Conservation (phyloP, 129 eudicot species). For the Saposhnikovia divaricata region DNA sequence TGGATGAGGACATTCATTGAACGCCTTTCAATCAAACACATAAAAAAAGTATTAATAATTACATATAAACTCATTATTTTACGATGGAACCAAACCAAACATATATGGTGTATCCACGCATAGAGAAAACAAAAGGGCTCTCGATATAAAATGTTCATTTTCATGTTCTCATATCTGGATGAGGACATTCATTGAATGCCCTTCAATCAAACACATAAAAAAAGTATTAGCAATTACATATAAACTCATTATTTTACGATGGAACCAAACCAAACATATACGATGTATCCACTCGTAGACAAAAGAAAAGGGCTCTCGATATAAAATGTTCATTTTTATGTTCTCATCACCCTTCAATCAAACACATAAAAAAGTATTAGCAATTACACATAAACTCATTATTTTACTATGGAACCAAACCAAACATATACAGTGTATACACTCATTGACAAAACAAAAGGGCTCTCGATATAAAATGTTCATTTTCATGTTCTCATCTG, state of each 20-base stretch:
- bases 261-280: background rate
- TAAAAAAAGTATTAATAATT: background rate
- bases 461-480: background rate
- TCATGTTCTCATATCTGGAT: slow-evolving; percentile 35
- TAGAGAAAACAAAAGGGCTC: too few species aligned
- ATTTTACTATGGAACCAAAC: background rate
- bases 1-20: slow-evolving; percentile 29
- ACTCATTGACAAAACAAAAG: too few species aligned
- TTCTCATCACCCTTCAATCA: too few species aligned
- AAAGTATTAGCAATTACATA: background rate
- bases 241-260: background rate
- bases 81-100: background rate
- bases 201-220: slow-evolving; percentile 9
- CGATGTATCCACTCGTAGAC: too few species aligned
- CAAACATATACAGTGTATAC: background rate
- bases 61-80: background rate
- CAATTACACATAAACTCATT: background rate
- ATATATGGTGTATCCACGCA: background rate
- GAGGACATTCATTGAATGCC: slow-evolving; percentile 27
- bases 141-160: background rate
- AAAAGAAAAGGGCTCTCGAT: too few species aligned
- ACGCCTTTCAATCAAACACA: slow-evolving; percentile 17
- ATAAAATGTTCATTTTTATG: too few species aligned
- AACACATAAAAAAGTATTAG: background rate
- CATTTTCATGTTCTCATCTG: slow-evolving; percentile 26